Conservation (phyloP, 768 basidiomycete genomes). For the Leccinum subgranulosum region DNA sequence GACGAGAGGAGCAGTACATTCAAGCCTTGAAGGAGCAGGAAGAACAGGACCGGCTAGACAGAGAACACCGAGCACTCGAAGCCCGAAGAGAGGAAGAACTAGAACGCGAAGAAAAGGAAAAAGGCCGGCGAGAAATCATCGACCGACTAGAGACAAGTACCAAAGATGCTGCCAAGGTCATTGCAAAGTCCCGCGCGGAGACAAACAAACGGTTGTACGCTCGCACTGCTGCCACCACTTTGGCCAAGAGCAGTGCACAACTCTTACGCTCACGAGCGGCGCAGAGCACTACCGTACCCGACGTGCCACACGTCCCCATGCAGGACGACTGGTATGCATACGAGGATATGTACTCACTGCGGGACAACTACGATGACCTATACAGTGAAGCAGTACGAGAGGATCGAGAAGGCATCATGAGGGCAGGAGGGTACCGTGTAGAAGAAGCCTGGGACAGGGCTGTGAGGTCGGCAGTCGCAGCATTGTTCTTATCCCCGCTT, state of each 20-base stretch:
- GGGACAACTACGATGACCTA: constrained; percentile 64
- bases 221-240: constrained; percentile 42
- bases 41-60: constrained; percentile 70
- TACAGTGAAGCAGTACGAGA: constrained; percentile 72
- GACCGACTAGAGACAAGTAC: constrained; percentile 78
- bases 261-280: constrained; percentile 62
- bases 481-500: constrained; percentile 59
- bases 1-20: constrained; percentile 75
- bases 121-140: constrained; percentile 69
- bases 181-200: constrained; percentile 65
- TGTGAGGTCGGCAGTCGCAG: constrained; percentile 68
- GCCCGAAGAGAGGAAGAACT: constrained; percentile 67
- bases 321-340: constrained; percentile 76
- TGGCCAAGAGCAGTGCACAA: constrained; percentile 44
- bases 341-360: constrained; percentile 60
- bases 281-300: constrained; percentile 64
- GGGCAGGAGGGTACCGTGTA: constrained; percentile 77
- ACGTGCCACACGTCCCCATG: constrained; percentile 76
- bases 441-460: constrained; percentile 88
- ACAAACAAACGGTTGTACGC: constrained; percentile 60
- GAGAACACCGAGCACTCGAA: constrained; percentile 65
- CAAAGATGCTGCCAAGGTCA: constrained; percentile 64
- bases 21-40: constrained; percentile 75
- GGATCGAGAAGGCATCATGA: constrained; percentile 76
- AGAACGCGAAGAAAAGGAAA: constrained; percentile 73